phyloP scores from a whole-genome alignment of 148 eudicot genomes.

The Oxyria digyna region DNA sequence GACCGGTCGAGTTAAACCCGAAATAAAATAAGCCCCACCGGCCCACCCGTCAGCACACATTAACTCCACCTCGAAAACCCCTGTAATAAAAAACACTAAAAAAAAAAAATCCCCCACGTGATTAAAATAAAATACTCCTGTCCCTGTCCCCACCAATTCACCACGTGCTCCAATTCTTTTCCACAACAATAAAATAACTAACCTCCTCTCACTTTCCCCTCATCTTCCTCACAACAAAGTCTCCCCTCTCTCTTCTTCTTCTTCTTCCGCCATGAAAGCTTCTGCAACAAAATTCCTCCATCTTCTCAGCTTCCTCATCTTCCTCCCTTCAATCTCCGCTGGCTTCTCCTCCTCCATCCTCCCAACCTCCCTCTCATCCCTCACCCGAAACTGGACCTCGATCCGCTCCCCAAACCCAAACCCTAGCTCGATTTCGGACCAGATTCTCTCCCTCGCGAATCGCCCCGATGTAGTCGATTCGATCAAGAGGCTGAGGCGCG shows the following conservation, averaged over 20 bases:
- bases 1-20: no score
- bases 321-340: neutral
- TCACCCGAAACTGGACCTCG: neutral
- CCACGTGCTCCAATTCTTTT: slow-evolving; percentile 5
- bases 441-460: slow-evolving; percentile 4
- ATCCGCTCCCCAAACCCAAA: no score
- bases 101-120: neutral
- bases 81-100: neutral
- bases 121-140: neutral
- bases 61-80: neutral
- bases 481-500: neutral
- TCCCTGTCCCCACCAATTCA: neutral
- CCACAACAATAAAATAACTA: no score
- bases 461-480: neutral
- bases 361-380: neutral
- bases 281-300: no score
- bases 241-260: neutral
- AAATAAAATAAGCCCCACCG: no score
- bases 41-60: no score
- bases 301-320: neutral
- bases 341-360: slow-evolving; percentile 1
- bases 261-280: slow-evolving; percentile 6
- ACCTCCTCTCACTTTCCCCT: neutral
- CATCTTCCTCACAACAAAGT: neutral
- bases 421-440: no score